Evolutionary conservation across 2,329 filamentous ascomycete genomes (phyloP).

Genomic region (Xylaria sp.): DNA sequence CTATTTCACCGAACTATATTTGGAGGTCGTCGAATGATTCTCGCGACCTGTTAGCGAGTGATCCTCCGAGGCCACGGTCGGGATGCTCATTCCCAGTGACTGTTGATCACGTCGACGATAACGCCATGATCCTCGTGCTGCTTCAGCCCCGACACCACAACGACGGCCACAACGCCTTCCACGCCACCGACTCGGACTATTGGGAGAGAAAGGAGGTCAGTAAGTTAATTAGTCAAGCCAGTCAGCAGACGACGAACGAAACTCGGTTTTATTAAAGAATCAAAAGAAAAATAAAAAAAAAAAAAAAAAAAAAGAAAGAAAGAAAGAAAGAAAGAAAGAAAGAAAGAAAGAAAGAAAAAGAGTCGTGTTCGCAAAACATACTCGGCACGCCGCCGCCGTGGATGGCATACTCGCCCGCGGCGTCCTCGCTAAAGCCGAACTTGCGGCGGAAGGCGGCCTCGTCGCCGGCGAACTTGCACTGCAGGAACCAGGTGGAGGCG

Average conservation of each 20-base stretch:
- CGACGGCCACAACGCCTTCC: constrained; percentile 79
- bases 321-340: neutral
- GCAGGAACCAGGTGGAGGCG: constrained; percentile 75
- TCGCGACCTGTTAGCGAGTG: neutral
- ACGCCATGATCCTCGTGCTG: constrained; percentile 82
- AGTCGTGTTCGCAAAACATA: too few species aligned
- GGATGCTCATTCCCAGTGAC: constrained; percentile 54
- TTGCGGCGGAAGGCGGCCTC: constrained; percentile 73
- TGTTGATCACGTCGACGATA: constrained; percentile 74
- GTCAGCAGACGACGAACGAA: too few species aligned
- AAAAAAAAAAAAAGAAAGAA: neutral
- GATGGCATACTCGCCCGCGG: constrained; percentile 74
- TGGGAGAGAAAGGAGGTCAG: neutral
- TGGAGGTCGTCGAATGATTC: neutral
- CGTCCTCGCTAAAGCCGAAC: constrained; percentile 68
- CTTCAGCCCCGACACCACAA: constrained; percentile 80
- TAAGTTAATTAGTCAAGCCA: neutral
- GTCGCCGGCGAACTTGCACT: constrained; percentile 72
- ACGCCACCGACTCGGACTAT: constrained; percentile 74
- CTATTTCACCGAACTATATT: neutral
- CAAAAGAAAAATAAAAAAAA: neutral
- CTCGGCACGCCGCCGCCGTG: constrained; percentile 79
- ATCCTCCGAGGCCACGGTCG: neutral
- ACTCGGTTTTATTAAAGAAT: too few species aligned
- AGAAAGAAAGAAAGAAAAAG: neutral